A percentile compares a stretch with the other conserved stretches of the same genome.
Evolutionary conservation across 306 rosid genomes (phyloP).

Genomic region (Casuarina glauca): DNA sequence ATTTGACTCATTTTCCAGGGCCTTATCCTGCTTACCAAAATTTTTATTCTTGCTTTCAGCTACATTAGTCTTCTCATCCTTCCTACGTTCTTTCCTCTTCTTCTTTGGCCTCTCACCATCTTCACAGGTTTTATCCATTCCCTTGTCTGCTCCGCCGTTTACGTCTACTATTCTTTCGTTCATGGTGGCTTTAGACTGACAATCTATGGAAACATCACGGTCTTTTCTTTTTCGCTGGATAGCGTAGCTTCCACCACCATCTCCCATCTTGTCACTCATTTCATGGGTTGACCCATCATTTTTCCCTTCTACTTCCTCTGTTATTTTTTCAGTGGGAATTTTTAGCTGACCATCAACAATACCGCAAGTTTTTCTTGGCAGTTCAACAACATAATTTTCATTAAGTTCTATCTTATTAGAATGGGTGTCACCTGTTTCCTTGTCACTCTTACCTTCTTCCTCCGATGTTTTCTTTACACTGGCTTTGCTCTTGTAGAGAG

Average conservation of each 20-base stretch:
- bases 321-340: constrained; percentile 6
- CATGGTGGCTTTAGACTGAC: constrained; percentile 34
- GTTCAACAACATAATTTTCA: constrained; percentile 24
- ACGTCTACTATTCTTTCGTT: constrained; percentile 31
- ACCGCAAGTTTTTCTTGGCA: constrained; percentile 29
- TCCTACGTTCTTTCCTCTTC: constrained; percentile 30
- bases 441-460: constrained; percentile 36
- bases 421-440: constrained; percentile 36
- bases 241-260: constrained; percentile 27
- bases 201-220: constrained; percentile 32
- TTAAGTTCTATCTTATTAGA: constrained; percentile 36
- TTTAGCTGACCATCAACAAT: constrained; percentile 38
- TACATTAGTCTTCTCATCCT: constrained; percentile 3
- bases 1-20: constrained; percentile 2
- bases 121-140: constrained; percentile 31
- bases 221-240: constrained; percentile 26
- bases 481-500: constrained; percentile 39
- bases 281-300: constrained; percentile 29
- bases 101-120: constrained; percentile 33
- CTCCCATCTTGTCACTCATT: constrained; percentile 33
- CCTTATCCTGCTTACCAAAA: neutral
- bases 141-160: constrained; percentile 31
- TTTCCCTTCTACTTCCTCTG: constrained; percentile 35
- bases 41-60: neutral
- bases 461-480: constrained; percentile 26